Base-by-base conservation (phyloP, 257 asterid genomes). In the Paulownia fortunei region DNA sequence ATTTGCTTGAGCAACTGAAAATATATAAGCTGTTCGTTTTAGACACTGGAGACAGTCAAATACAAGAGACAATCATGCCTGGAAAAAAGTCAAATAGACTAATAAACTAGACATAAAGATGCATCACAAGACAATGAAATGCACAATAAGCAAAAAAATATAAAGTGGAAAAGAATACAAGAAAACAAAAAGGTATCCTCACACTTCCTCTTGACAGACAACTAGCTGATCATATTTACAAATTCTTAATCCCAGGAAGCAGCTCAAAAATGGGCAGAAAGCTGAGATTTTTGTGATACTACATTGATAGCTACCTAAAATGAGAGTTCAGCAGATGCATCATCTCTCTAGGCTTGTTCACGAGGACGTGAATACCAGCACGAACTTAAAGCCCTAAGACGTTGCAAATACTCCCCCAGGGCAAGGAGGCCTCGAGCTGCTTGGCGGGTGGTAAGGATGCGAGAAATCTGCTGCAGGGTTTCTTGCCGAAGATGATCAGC, bases 401-500 rank as follows among this genome's bases (percentile, higher is more conserved):
- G 85, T 70, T 81, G 83, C 79, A 79, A 60, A 72, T 87, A 87
- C 81, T 87, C 89, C 69, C 91, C 91, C 13, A 85, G 64, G 32
- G 91, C 91, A 10, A 87, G 88, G 6, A 83, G 86, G 52, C 86
- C 88, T 26, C 78, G 82, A 42, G 91, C 91, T 8, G 89, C 79
- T 80, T 87, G 88, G 15, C 72, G 84, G 26, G 75, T 46, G 16
- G 59, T 74, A 10, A 87, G 89, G 60, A 85, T 79, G n/a, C 84
- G 83, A 47, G 78, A 83, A 26, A 86, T 79, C 87, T 82, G 89
- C 71, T 81, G 87, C 37, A 88, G 82, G 12, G 92, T 82, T 68
- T 83, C 84, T 80, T 84, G 87, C 49, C 92, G 80, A 36, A 88
- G 88, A 82, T 85, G 83, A 71, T 88, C 92, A 5, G 92, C 92